Base-by-base conservation (phyloP, 192 early-diverging fungal genomes). In the Oehlia diaphana region DNA sequence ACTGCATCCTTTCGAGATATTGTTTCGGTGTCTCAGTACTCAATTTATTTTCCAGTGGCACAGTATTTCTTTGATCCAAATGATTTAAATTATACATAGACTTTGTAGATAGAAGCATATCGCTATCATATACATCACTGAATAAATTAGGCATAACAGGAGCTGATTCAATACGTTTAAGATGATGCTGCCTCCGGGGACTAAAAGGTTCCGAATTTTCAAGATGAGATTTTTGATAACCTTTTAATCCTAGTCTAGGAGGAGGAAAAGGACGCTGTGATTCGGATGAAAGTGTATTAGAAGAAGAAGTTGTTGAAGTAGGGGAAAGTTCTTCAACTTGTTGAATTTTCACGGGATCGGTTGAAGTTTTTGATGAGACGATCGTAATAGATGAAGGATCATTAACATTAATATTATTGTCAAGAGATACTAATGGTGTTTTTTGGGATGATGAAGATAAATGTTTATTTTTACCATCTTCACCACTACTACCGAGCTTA, bases 11-110 rank as follows among this genome's bases (percentile, higher is more conserved):
- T 49, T 84, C 87, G 16, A 88, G 74, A 50, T 81, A 85, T 62
- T 84, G 81, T 63, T 80, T 78, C 53, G 82, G 87, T 23, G 66
- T 84, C 77, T 83, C 87, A 67, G 83, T 81, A 81, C 80, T 81
- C 12, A 50, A 21, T 19, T 61, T 39, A 50, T 47, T 47, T 47
- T 61, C 53, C 14, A 63, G 21, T 23, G n/a, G 28, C 13, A 9
- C 16, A 63, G 35, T 44, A 23, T 42, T 61, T 66, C 19, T 77
- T 47, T 44, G 9, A 77, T 28, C 35, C 61, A n/a, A 39, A 66
- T 77, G 64, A 39, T 77, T 61, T 77, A 77, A 50, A 77, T 65
- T 66, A 66, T 23, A 63, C n/a, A 77, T 28, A 23, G 75, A 77
- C 47, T 77, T 64, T 10, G 61, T 49, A 12, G 75, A 23, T 26